phyloP scores from a whole-genome alignment of 2,329 filamentous ascomycete genomes.

The Ophiostoma perfectum region DNA sequence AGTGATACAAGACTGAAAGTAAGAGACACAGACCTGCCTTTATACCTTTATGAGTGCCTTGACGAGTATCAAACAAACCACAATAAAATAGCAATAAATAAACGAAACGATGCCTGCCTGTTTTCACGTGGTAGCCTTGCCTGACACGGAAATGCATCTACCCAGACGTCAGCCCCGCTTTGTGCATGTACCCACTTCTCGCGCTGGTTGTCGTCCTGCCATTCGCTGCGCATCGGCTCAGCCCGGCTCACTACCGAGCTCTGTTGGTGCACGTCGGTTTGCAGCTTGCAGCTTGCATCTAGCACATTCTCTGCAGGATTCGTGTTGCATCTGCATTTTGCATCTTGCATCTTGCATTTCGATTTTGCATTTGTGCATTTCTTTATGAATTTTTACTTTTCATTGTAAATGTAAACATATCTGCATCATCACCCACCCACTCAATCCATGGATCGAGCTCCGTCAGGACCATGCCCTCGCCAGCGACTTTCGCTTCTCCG shows the following conservation, averaged over 20 bases:
- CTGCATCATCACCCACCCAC: background rate
- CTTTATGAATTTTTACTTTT: too few species aligned
- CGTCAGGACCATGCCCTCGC: slow-evolving; percentile 18
- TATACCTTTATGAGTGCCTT: background rate
- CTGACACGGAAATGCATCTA: background rate
- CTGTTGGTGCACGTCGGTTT: background rate
- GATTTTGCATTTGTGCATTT: background rate
- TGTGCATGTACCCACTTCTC: background rate
- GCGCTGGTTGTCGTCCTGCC: background rate
- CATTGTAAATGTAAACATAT: background rate
- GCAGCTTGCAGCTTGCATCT: background rate
- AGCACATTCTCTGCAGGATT: background rate
- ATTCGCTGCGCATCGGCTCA: background rate
- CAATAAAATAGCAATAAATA: background rate
- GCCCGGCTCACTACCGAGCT: background rate
- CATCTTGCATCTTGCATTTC: background rate
- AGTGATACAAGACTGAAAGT: too few species aligned
- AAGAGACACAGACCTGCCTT: background rate
- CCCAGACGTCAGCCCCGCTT: background rate
- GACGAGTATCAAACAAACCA: background rate
- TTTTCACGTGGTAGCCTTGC: background rate
- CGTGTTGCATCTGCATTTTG: background rate
- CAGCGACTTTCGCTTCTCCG: slow-evolving; percentile 16
- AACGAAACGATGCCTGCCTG: background rate
- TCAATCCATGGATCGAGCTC: slow-evolving; percentile 14